Evolutionary conservation across 2,329 filamentous ascomycete genomes (phyloP), one percentile per base, ranked within the genome.

Genomic region (Xylariaceae sp.): DNA sequence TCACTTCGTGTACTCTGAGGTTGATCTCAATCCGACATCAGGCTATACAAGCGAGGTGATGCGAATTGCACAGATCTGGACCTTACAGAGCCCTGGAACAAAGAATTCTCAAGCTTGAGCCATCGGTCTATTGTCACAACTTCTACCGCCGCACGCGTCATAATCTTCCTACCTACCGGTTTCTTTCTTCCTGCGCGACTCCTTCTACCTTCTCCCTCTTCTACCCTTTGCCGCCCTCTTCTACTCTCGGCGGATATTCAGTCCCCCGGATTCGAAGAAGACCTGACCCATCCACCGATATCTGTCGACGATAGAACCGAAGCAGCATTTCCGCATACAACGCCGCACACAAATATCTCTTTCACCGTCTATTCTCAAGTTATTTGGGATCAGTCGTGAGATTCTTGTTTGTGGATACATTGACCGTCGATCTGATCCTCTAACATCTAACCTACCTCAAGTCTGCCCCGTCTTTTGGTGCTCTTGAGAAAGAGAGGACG

Each of bases 71-170:
- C 47, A 10, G 9, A 42, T 13, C 45, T 30, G 30, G 48, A 18
- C 52, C 51, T 54, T 54, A 18, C 37, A 50, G 54, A 18, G 6
- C 10, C 45, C 42, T 18, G 3, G 53, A 55, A 61, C 58, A 63
- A 63, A 61, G 61, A 57, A 54, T n/a, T 15, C 42, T 2, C 2
- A 18, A 42, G 48, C 2, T 34, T 50, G 37, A 55, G 15, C 51
- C 50, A 51, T n/a, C 10, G 52, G 30, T 13, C 30, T n/a, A 44
- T 61, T 39, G 53, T 52, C 52, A 53, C 55, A 11, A 37, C 52
- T 3, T 23, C 58, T 34, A 37, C 44, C 8, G 17, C 58, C 55
- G 47, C 55, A 42, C 55, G 52, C 58, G 52, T 58, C 51, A 30
- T 30, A 30, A 4, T 5, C 30, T 51, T 11, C 23, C 23, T 18